phyloP scores from a whole-genome alignment of 177 flowering plant genomes.

The Vitis hybrid region DNA sequence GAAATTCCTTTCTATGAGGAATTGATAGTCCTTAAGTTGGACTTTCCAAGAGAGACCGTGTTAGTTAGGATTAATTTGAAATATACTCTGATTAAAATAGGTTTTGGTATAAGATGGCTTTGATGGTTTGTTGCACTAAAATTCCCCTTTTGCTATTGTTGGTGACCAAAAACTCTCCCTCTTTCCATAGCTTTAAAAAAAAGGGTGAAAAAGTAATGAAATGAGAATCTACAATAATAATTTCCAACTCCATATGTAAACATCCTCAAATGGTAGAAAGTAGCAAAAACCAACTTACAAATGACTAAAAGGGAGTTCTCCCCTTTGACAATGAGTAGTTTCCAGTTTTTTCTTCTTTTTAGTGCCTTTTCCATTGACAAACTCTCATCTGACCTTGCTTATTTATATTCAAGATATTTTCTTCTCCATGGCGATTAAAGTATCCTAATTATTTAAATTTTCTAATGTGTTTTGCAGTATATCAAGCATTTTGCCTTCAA shows the following conservation, averaged over 20 bases:
- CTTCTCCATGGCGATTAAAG: neutral
- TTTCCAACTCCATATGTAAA: neutral
- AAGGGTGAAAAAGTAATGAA: too few species aligned
- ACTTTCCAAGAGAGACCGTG: too few species aligned
- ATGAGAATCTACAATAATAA: too few species aligned
- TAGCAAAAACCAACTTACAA: neutral
- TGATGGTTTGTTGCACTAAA: too few species aligned
- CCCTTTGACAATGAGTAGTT: neutral
- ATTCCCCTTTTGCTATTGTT: too few species aligned
- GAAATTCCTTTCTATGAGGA: too few species aligned
- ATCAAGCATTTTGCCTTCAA: conserved; percentile 55
- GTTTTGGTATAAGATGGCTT: too few species aligned
- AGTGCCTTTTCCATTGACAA: neutral
- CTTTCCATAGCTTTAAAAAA: too few species aligned
- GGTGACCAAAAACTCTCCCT: too few species aligned
- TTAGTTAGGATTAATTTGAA: too few species aligned
- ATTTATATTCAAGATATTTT: neutral
- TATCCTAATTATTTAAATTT: conserved; percentile 3
- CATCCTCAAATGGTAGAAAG: neutral
- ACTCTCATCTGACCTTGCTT: neutral
- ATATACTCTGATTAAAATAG: too few species aligned
- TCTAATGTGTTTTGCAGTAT: conserved; percentile 37
- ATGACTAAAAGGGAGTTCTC: neutral
- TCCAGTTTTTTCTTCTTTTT: neutral
- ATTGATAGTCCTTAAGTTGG: too few species aligned